Evolutionary conservation across 192 early-diverging fungal species (phyloP).

Genomic region (Coemansia sp.): DNA sequence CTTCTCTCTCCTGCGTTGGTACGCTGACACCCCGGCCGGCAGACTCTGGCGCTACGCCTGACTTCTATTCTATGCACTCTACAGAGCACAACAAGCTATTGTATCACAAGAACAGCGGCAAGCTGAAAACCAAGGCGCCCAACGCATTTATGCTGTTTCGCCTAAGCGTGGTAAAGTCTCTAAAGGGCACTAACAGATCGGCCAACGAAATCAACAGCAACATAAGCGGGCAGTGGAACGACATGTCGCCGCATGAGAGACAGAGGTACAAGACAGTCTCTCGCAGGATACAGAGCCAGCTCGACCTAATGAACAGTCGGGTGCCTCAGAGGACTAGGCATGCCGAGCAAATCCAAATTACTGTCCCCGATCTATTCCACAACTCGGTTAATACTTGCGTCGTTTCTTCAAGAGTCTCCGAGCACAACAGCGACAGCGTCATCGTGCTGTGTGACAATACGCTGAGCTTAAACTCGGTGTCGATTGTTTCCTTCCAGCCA

Average conservation of each 20-base stretch:
- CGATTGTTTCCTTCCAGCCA: not conserved
- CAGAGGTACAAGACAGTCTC: not conserved
- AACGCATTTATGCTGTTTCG: constrained; percentile 35
- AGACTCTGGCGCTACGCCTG: not conserved
- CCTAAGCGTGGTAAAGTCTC: constrained; percentile 7
- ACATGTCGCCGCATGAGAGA: not conserved
- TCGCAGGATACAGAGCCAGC: not conserved
- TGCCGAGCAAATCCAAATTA: not conserved
- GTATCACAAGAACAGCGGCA: constrained; percentile 1
- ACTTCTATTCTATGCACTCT: not conserved
- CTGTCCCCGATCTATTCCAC: not conserved
- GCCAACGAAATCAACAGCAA: constrained; percentile 9
- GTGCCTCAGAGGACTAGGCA: not conserved
- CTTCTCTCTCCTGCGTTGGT: not conserved
- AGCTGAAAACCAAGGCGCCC: constrained; percentile 10
- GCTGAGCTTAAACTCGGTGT: not conserved
- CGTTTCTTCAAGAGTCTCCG: not conserved
- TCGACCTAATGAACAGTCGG: constrained; percentile 1
- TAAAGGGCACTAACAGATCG: constrained; percentile 11
- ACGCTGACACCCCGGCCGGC: not conserved
- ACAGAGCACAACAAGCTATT: not conserved
- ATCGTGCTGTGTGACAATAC: not conserved
- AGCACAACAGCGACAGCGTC: not conserved
- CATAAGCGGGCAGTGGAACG: constrained; percentile 3
- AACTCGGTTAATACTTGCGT: not conserved